Conservation (phyloP, 345 rosid genomes). For the Gossypium arboreum region DNA sequence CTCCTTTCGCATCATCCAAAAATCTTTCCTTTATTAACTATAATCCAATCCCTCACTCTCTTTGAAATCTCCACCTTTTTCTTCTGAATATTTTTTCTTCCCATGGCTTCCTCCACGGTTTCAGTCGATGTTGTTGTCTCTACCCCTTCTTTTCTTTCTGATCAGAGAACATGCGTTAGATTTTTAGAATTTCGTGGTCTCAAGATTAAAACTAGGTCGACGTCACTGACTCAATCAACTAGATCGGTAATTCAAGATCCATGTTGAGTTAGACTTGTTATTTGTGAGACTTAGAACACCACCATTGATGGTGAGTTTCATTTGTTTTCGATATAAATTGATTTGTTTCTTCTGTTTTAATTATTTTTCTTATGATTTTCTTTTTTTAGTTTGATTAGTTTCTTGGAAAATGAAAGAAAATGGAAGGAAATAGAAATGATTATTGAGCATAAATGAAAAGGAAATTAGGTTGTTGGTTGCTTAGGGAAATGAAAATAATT, state of each 20-base stretch:
- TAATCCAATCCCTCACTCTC: no score
- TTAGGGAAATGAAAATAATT: no score
- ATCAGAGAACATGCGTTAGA: conserved; percentile 1
- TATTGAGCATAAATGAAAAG: neutral
- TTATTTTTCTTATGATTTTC: neutral
- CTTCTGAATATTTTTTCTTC: neutral
- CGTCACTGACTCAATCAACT: neutral
- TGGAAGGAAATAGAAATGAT: neutral
- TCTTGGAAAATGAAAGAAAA: neutral
- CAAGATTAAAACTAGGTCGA: neutral
- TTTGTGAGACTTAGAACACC: conserved; percentile 19
- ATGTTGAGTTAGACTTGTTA: neutral
- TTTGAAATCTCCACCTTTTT: neutral
- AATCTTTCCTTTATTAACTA: no score
- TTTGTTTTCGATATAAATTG: no score
- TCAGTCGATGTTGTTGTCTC: neutral
- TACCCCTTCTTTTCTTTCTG: conserved; percentile 9
- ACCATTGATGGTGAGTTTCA: conserved; percentile 19
- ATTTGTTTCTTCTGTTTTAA: no score
- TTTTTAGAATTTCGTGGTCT: neutral
- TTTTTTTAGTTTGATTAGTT: no score
- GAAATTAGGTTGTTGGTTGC: no score
- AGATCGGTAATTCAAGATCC: neutral
- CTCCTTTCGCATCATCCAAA: no score
- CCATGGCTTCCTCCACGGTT: conserved; percentile 13